Base-by-base conservation (phyloP, 2,329 filamentous ascomycete species). In the Rutstroemia sp. region DNA sequence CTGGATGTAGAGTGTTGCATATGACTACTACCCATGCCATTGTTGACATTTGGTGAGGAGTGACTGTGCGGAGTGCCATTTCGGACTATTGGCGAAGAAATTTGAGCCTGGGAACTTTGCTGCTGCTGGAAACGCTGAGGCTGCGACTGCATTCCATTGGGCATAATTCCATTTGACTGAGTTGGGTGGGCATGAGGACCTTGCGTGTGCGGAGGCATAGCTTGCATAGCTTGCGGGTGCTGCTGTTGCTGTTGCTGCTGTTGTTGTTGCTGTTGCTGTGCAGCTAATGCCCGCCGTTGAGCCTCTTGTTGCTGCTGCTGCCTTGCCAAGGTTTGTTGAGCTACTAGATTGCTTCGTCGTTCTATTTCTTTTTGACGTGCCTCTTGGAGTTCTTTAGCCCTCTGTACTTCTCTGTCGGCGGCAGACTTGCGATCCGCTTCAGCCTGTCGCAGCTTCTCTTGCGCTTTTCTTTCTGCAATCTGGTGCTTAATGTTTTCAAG, bases 401-500 rank as follows among this genome's bases (percentile, higher is more conserved):
- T 73, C 60, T 77, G 76, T 56, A 75, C 66, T 74, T 80, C 75
- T 10, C 71, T 70, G 37, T 76, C 72, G 56, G 75, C 72, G 37
- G 75, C 69, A 53, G 74, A 72, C 62, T 81, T 78, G 57, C 75
- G 69, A 69, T 78, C 65, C 72, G 73, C 57, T 71, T 70, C 54
- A 72, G 72, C 62, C 58, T 86, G 81, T 62, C 85, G 81, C 54
- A 83, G 76, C 71, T 90, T 90, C 66, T 94, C 88, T 57, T 86
- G 82, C 59, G 87, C 86, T 62, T 85, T 85, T 67, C 85, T 87
- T 69, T 95, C 89, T 25, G 85, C 84, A 59, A 90, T 86, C 45
- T 89, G 83, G 55, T 82, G 77, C 68, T 86, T 89, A 65, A 96
- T 95, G 57, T 89, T 88, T 57, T 90, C 90, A 45, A 99, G 82